phyloP scores from a whole-genome alignment of 495 filamentous ascomycete species.

The Aspergillus olivimuriae region DNA sequence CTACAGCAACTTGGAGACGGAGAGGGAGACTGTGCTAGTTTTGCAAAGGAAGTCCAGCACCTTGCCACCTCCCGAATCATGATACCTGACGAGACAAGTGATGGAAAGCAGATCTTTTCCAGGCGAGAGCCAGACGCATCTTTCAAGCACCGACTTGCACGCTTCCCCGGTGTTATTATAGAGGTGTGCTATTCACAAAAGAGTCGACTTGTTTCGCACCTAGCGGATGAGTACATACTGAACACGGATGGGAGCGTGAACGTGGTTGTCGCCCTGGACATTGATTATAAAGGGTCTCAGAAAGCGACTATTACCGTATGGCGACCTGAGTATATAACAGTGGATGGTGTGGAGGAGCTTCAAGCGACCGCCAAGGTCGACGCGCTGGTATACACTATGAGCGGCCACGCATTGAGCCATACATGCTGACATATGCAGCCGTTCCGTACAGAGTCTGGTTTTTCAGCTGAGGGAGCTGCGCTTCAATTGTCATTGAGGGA shows the following conservation, averaged over 20 bases:
- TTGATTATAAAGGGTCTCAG: constrained; percentile 19
- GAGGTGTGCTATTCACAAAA: constrained; percentile 33
- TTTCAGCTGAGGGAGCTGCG: constrained; percentile 7
- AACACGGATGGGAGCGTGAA: constrained; percentile 22
- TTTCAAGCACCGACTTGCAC: constrained; percentile 21
- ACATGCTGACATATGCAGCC: constrained; percentile 2
- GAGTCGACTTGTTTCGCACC: constrained; percentile 17
- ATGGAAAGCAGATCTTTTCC: constrained; percentile 8
- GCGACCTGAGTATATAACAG: constrained; percentile 9
- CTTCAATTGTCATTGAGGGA: too few species aligned
- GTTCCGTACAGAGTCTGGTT: constrained; percentile 8
- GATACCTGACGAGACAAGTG: constrained; percentile 6
- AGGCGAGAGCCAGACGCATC: constrained; percentile 24
- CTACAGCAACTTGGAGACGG: constrained; percentile 4
- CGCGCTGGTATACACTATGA: constrained; percentile 3
- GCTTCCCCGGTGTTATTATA: constrained; percentile 25
- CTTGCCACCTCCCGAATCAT: constrained; percentile 9
- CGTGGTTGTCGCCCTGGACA: constrained; percentile 24
- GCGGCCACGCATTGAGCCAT: not conserved
- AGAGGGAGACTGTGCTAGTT: constrained; percentile 3
- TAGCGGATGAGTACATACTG: constrained; percentile 28
- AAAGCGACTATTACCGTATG: constrained; percentile 13
- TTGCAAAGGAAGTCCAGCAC: constrained; percentile 13
- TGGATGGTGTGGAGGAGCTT: constrained; percentile 9
- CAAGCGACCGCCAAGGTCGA: constrained; percentile 4